A percentile compares a stretch with the other conserved stretches of the same genome.
Conservation (phyloP, 495 filamentous ascomycete genomes). For the Penicillium riverlandense region DNA sequence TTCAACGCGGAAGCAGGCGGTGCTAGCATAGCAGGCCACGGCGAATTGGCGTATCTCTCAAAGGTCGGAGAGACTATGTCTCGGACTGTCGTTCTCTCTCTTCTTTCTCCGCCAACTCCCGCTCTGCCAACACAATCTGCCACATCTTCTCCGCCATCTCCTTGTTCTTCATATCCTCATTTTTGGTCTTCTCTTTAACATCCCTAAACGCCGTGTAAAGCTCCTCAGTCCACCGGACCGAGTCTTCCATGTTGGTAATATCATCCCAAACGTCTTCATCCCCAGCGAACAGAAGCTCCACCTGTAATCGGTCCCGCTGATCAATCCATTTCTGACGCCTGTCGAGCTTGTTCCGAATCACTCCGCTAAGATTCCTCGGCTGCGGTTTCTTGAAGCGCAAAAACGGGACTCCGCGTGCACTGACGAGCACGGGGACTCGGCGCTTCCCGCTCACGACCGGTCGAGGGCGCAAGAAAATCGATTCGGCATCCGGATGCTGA, state of each 20-base stretch:
- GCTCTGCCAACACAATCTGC: conserved; percentile 36
- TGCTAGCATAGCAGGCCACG: too few species aligned
- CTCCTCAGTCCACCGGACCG: conserved; percentile 16
- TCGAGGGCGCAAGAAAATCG: conserved; percentile 36
- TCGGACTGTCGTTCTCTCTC: conserved; percentile 7
- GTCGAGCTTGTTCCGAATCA: conserved; percentile 47
- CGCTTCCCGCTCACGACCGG: conserved; percentile 45
- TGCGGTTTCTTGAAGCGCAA: conserved; percentile 67
- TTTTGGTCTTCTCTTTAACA: conserved; percentile 12
- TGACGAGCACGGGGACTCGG: conserved; percentile 52
- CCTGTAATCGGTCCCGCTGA: conserved; percentile 21
- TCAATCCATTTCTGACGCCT: conserved; percentile 29
- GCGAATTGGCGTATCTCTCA: background rate
- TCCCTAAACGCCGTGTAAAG: conserved; percentile 11
- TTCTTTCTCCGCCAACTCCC: conserved; percentile 28
- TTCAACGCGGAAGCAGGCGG: too few species aligned
- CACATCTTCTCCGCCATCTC: conserved; percentile 33
- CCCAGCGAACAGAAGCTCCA: conserved; percentile 33
- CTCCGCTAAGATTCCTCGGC: conserved; percentile 44
- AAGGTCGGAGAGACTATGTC: background rate
- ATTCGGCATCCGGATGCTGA: conserved; percentile 32
- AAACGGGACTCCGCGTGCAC: conserved; percentile 56
- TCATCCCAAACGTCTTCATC: conserved; percentile 56
- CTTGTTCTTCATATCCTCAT: conserved; percentile 18
- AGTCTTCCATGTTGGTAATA: conserved; percentile 18